Percentiles rank a stretch among this genome's conserved stretches.
Evolutionary conservation across 2,329 filamentous ascomycete species (phyloP).

Genomic region (Phoma herbarum): DNA sequence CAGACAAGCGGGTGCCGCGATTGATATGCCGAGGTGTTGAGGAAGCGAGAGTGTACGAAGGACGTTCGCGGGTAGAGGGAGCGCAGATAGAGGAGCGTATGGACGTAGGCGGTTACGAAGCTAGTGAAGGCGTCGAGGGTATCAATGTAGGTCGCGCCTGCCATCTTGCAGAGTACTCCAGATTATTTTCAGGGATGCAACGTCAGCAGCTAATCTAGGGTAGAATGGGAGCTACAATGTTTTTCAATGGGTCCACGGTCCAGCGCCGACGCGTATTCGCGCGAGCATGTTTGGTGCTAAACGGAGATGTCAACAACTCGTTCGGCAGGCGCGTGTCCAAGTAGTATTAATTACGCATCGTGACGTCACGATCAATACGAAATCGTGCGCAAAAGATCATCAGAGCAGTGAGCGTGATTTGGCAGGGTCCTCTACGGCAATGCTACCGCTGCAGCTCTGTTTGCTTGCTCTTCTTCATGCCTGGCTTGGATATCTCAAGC

Average conservation of each 20-base stretch:
- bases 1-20: too few species aligned
- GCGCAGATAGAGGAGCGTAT: too few species aligned
- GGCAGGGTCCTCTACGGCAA: background rate
- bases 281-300: conserved; percentile 10
- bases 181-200: too few species aligned
- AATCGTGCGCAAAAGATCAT: background rate
- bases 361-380: conserved; percentile 6
- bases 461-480: background rate
- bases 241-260: conserved; percentile 10
- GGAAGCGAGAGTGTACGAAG: too few species aligned
- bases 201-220: too few species aligned
- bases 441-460: conserved; percentile 3
- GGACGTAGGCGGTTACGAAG: too few species aligned
- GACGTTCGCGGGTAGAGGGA: too few species aligned
- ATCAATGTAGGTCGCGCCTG: conserved; percentile 40
- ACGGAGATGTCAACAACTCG: background rate
- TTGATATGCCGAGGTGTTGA: too few species aligned
- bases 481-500: background rate
- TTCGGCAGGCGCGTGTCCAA: conserved; percentile 5
- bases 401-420: conserved; percentile 16
- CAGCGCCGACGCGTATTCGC: conserved; percentile 11
- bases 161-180: background rate
- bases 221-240: background rate
- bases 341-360: background rate
- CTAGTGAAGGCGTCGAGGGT: conserved; percentile 76